Base-by-base conservation (phyloP, 2,329 filamentous ascomycete species). In the Calonectria crousiana region DNA sequence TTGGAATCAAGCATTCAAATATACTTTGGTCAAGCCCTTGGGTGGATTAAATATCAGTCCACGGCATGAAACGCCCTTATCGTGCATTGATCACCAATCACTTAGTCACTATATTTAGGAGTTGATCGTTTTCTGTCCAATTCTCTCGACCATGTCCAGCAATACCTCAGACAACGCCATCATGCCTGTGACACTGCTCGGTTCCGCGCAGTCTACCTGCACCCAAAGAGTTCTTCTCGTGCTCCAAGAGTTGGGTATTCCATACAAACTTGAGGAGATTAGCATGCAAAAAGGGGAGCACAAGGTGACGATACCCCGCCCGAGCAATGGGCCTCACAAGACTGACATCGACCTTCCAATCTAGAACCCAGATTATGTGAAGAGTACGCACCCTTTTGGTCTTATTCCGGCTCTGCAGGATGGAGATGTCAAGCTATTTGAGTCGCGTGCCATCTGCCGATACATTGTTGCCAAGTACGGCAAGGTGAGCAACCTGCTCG, bases 381-480 rank as follows among this genome's bases (percentile, higher is more conserved):
- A 60, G 34, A 34, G 6, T 8, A 18, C n/a, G 11, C 56, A 60
- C 9, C 56, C 56, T 4, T 60, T 60, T 20, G 56, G 56, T 20
- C 56, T 60, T 41, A 23, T 60, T 10, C 56, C 56, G 41, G 56
- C 56, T 28, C 23, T 60, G 6, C 56, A 60, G 5, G 56, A 60
- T 23, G 56, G 56, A 23, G 64, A 51, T 20, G 18, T 34, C 32
- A 49, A 51, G 14, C 6, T 67, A 4, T 67, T 67, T 14, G 64
- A 67, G n/a, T 67, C 64, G 5, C 64, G 64, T 13, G 64, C 64
- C 4, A 67, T 67, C 14, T 67, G 64, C 47, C 64, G 44, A 52
- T 67, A 67, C 30, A 47, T 67, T 53, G 64, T 67, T 28, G 41
- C 47, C 32, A 67, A 67, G n/a, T 67, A 67, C 44, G 64, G 64